Conservation (phyloP, 768 basidiomycete genomes). For the Phanerodontia chrysosporium region DNA sequence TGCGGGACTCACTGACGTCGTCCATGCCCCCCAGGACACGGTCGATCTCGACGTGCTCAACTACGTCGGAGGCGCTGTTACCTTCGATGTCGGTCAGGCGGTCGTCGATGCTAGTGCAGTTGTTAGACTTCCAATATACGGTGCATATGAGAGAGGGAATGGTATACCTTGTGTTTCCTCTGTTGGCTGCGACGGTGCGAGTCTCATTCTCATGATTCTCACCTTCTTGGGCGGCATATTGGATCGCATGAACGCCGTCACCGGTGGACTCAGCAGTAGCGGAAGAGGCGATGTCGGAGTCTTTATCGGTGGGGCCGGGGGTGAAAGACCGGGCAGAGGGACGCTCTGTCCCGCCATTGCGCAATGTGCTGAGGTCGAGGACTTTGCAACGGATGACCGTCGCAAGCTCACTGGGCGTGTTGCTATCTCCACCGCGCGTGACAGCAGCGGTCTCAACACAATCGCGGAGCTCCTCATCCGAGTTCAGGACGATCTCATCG, state of each 20-base stretch:
- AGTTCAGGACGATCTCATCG: conserved; percentile 71
- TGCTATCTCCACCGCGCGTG: not conserved
- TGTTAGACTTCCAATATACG: too few relatives aligned
- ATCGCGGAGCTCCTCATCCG: conserved; percentile 66
- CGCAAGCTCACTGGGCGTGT: not conserved
- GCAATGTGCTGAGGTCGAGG: not conserved
- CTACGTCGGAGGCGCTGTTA: not conserved
- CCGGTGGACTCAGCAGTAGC: not conserved
- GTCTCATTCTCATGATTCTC: not conserved
- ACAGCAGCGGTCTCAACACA: conserved; percentile 35
- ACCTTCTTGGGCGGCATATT: not conserved
- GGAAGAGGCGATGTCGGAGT: not conserved
- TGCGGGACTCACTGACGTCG: not conserved
- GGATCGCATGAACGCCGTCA: too few relatives aligned
- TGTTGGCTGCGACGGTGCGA: not conserved
- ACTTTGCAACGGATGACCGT: not conserved
- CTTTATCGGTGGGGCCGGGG: not conserved
- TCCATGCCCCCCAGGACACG: not conserved
- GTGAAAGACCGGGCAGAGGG: not conserved
- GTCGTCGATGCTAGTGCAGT: not conserved
- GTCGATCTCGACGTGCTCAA: not conserved
- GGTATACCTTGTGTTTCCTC: too few relatives aligned
- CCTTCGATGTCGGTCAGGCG: not conserved
- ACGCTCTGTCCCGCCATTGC: not conserved
- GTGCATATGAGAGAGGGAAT: not conserved